Base-by-base conservation (phyloP, 768 basidiomycete species). In the Tulasnella sp. region DNA sequence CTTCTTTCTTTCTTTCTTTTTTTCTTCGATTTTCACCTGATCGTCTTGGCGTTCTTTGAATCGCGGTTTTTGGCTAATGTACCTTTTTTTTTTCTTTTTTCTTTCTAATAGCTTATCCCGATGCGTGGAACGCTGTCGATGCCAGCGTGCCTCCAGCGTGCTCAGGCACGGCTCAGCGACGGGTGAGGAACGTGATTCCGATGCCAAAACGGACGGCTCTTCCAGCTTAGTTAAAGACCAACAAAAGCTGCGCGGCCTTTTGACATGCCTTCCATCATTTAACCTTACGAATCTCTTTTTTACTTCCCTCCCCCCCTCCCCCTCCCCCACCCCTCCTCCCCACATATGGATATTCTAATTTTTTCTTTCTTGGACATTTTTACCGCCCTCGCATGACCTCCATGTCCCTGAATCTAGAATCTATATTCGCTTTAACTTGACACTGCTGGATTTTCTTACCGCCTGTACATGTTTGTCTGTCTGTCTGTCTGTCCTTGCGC, bases 41-140 rank as follows among this genome's bases (percentile, higher is more conserved):
- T n/a, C n/a, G n/a, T n/a, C n/a, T n/a, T n/a, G n/a, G n/a, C n/a
- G n/a, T n/a, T n/a, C n/a, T n/a, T n/a, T n/a, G n/a, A n/a, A n/a
- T n/a, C n/a, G n/a, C n/a, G n/a, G n/a, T n/a, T n/a, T n/a, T n/a
- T n/a, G n/a, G n/a, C n/a, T n/a, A n/a, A n/a, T 3, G 51, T 53
- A 34, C 11, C 4, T 8, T 22, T 10, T 5, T n/a, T 30, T 19
- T 11, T 2, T 27, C 5, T n/a, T 52, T 2, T 7, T 30, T 10
- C 27, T 27, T 30, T 52, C 24, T 5, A 21, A 17, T 50, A 50
- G 49, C 75, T 17, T 96, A 96, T 68, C 83, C 86, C 27, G 76
- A 90, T 68, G 83, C 89, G 10, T 92, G 90, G 90, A 73, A 85
- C 46, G 81, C 80, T 19, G 76, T 79, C 3, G 70, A 65, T 51